Percentiles rank a stretch among this genome's conserved stretches.
Conservation (phyloP, 2,329 filamentous ascomycete species). For the Thelonectria rubi region DNA sequence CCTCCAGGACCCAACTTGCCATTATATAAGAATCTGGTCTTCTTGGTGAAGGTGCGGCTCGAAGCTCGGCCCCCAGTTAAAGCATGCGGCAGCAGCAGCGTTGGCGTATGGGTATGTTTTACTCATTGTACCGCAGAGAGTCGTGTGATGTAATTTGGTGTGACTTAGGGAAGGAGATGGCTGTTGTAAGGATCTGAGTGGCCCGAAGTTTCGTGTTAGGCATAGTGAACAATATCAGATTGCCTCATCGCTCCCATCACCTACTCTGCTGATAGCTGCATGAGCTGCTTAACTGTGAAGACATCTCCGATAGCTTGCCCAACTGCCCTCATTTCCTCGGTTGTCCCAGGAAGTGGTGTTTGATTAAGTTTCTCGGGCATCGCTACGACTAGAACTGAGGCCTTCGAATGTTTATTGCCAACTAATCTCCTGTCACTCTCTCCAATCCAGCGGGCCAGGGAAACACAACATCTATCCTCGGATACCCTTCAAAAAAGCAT, state of each 20-base stretch:
- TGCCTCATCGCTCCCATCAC: neutral
- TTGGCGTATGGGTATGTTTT: too few relatives aligned
- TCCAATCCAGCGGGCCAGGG: slow-evolving; percentile 26
- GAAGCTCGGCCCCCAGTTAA: too few relatives aligned
- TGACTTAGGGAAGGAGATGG: neutral
- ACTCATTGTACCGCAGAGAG: too few relatives aligned
- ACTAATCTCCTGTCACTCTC: too few relatives aligned
- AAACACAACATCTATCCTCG: slow-evolving; percentile 32
- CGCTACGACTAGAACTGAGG: neutral
- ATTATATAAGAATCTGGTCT: too few relatives aligned
- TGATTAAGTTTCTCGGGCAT: neutral
- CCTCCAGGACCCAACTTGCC: too few relatives aligned
- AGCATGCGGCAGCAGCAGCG: too few relatives aligned
- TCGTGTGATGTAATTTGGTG: too few relatives aligned
- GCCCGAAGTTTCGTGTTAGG: neutral
- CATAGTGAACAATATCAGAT: neutral
- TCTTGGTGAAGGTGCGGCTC: too few relatives aligned
- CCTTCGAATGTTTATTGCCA: too few relatives aligned
- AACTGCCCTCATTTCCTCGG: neutral
- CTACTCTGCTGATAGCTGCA: neutral
- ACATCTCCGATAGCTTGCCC: neutral
- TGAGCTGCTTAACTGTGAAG: neutral
- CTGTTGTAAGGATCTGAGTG: neutral
- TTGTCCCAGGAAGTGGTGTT: neutral
- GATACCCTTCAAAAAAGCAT: slow-evolving; percentile 34